These are phyloP conservation scores for Colletotrichum sp. DNA, from an alignment of 2,329 filamentous ascomycete species.

Conservation along the genomic window DNA sequence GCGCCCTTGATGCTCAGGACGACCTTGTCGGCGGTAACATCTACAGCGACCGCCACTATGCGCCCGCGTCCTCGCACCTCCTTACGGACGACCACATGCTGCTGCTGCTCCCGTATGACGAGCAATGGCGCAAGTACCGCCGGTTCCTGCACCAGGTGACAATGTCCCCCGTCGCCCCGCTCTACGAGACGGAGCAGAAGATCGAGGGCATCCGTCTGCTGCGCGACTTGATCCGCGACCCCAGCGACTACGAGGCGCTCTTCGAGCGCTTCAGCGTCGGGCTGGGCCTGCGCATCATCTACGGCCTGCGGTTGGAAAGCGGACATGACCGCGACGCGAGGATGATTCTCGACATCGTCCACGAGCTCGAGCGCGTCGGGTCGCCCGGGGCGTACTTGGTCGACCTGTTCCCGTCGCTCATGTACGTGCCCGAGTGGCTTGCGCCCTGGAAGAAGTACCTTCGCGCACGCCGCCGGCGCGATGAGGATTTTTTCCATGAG, in stretches of 20 bases:
- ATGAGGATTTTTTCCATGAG: slow-evolving; percentile 9
- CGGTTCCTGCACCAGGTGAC: slow-evolving; percentile 33
- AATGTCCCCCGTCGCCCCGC: slow-evolving; percentile 30
- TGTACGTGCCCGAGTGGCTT: slow-evolving; percentile 30
- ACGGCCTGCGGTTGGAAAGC: slow-evolving; percentile 37
- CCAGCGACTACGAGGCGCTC: slow-evolving; percentile 38
- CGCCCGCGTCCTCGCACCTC: slow-evolving; percentile 38
- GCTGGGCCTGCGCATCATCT: slow-evolving; percentile 43
- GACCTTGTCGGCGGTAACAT: slow-evolving; percentile 52
- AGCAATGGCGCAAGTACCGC: slow-evolving; percentile 10
- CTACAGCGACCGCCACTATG: slow-evolving; percentile 39
- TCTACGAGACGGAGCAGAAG: slow-evolving; percentile 33
- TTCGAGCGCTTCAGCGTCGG: slow-evolving; percentile 45
- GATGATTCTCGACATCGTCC: slow-evolving; percentile 35
- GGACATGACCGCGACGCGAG: slow-evolving; percentile 34
- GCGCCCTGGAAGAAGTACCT: slow-evolving; percentile 26
- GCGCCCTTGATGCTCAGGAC: slow-evolving; percentile 62
- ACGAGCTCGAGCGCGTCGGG: slow-evolving; percentile 37
- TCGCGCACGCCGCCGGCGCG: slow-evolving; percentile 17
- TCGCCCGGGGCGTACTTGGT: slow-evolving; percentile 33
- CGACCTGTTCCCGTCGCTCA: slow-evolving; percentile 35
- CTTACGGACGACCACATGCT: slow-evolving; percentile 31
- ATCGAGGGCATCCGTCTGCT: slow-evolving; percentile 34
- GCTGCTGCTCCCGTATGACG: slow-evolving; percentile 33
- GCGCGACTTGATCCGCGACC: slow-evolving; percentile 35